Percentiles rank a stretch among this genome's conserved stretches.
phyloP scores from a whole-genome alignment of 2,329 filamentous ascomycete species.

The Coniella vitis region DNA sequence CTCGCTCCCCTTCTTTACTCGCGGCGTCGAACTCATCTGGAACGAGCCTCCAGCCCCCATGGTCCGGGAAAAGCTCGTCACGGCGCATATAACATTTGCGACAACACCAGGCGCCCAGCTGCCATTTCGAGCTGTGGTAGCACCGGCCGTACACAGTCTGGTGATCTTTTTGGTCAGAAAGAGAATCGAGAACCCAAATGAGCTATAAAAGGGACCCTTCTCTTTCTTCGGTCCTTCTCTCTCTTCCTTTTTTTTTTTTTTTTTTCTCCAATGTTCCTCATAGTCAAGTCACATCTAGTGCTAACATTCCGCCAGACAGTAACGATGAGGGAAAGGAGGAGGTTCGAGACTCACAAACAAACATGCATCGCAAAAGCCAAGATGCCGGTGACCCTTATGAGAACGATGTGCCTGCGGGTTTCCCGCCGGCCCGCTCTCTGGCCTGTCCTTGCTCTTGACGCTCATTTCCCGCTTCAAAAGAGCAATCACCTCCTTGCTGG shows the following conservation, averaged over 20 bases:
- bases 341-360: not conserved
- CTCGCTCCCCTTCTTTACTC: not conserved
- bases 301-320: no score
- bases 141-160: not conserved
- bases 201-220: no score
- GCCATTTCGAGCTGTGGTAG: not conserved
- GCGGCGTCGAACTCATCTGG: not conserved
- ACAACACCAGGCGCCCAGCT: not conserved
- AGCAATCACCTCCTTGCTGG: not conserved
- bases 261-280: no score
- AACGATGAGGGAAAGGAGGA: not conserved
- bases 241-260: no score
- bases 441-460: not conserved
- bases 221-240: no score
- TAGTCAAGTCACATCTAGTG: no score
- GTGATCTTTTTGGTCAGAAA: not conserved
- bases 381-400: not conserved
- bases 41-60: not conserved
- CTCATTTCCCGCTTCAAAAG: not conserved
- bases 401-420: not conserved
- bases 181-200: not conserved
- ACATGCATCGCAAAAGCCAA: not conserved
- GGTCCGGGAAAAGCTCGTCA: not conserved
- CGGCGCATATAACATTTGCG: not conserved
- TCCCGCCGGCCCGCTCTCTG: not conserved